Percentiles rank a stretch among this genome's conserved stretches.
These are phyloP conservation scores for Quercus wislizeni DNA, from an alignment of 306 rosid genomes.

Conservation along the genomic window DNA sequence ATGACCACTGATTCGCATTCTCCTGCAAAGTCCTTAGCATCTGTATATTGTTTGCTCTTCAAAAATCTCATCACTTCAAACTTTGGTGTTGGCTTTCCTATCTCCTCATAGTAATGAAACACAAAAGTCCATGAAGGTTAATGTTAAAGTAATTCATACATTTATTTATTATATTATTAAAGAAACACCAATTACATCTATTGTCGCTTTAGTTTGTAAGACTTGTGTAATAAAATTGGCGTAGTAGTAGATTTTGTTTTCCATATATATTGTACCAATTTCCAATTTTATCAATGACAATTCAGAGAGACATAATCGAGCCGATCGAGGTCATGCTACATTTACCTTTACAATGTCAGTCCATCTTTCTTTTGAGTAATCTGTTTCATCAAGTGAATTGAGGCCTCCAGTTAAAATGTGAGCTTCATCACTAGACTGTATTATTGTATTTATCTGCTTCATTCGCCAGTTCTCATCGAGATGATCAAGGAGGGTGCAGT, in stretches of 20 bases:
- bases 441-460: slow-evolving; percentile 90
- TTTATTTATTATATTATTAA: too few species aligned
- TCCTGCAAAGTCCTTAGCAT: slow-evolving; percentile 77
- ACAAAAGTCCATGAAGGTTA: background rate
- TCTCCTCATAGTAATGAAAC: slow-evolving; percentile 73
- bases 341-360: slow-evolving; percentile 72
- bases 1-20: slow-evolving; percentile 81
- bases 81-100: slow-evolving; percentile 84
- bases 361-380: slow-evolving; percentile 94
- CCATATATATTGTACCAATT: too few species aligned
- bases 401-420: slow-evolving; percentile 90
- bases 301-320: too few species aligned
- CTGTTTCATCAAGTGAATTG: slow-evolving; percentile 82
- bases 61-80: slow-evolving; percentile 73
- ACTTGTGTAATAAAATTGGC: too few species aligned
- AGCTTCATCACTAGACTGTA: slow-evolving; percentile 66
- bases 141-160: too few species aligned
- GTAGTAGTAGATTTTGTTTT: too few species aligned
- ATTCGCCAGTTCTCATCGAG: slow-evolving; percentile 93
- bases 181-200: too few species aligned
- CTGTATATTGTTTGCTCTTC: slow-evolving; percentile 67
- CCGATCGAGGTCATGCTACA: background rate
- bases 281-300: too few species aligned
- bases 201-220: too few species aligned
- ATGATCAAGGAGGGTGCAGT: slow-evolving; percentile 93